phyloP scores from a whole-genome alignment of 1,139 yeast genomes.

The Blastobotrys raffinosifermentans region DNA sequence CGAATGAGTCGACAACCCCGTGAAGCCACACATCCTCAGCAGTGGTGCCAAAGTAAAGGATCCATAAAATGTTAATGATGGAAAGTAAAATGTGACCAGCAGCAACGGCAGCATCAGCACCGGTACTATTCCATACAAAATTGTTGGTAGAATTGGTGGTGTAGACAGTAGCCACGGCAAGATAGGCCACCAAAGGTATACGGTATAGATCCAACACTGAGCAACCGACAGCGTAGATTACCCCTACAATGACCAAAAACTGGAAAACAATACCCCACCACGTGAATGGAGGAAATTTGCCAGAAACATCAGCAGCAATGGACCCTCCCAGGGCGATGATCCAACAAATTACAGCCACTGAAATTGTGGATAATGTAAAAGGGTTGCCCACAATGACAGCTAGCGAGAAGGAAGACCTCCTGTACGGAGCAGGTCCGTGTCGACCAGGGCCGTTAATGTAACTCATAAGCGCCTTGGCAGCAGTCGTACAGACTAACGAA shows the following conservation, averaged over 20 bases:
- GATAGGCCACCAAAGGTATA: slow-evolving; percentile 48
- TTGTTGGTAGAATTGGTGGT: slow-evolving; percentile 77
- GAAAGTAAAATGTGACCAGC: slow-evolving; percentile 86
- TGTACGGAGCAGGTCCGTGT: not conserved
- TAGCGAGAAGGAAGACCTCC: slow-evolving; percentile 7
- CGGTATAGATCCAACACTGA: slow-evolving; percentile 70
- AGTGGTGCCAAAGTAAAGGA: slow-evolving; percentile 64
- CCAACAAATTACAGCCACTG: slow-evolving; percentile 50
- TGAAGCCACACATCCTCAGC: slow-evolving; percentile 53
- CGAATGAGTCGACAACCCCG: slow-evolving; percentile 76
- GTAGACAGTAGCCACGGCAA: slow-evolving; percentile 68
- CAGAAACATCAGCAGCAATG: slow-evolving; percentile 38
- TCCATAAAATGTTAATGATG: slow-evolving; percentile 70
- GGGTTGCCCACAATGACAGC: slow-evolving; percentile 35
- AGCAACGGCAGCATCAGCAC: slow-evolving; percentile 78
- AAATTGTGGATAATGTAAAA: slow-evolving; percentile 35
- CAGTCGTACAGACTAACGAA: too few relatives aligned
- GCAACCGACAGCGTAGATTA: slow-evolving; percentile 57
- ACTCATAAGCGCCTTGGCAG: too few relatives aligned
- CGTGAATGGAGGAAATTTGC: slow-evolving; percentile 67
- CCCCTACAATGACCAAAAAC: slow-evolving; percentile 50
- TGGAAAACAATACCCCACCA: slow-evolving; percentile 98
- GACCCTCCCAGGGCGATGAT: slow-evolving; percentile 83
- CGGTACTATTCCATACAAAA: slow-evolving; percentile 60
- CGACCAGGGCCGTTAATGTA: not conserved